Evolutionary conservation across 331 rosid genomes (phyloP), one percentile per base, ranked within the genome.

Genomic region (Stylosanthes scabra): DNA sequence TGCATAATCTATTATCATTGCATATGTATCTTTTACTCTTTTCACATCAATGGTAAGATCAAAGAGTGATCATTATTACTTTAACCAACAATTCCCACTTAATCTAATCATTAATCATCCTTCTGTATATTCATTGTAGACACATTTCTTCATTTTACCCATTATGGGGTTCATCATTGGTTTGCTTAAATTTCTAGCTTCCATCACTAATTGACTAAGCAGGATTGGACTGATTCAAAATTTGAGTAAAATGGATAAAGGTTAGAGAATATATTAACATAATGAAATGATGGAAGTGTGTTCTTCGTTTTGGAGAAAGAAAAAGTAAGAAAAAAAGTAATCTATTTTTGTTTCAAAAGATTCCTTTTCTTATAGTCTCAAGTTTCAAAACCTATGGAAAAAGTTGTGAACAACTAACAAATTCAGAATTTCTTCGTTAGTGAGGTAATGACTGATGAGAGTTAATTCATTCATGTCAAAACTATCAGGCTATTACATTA

Each of bases 11-110:
- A 11, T 11, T 50, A 50, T 54, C 4, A 52, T n/a, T 52, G 51
- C 39, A 34, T 34, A 34, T 42, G 46, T 42, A 42, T 46, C 49
- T 46, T 45, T 14, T 34, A 45, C 46, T 1, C 16, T 25, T 11
- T 58, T 45, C 31, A 7, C 29, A 2, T 2, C 8, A 14, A 59
- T 71, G 42, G 29, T 12, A 16, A 16, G 31, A n/a, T 58, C 68
- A 72, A 60, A 37, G 55, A 70, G 39, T 70, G 76, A 27, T 28
- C 55, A 15, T 39, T 0, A 12, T 52, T 45, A n/a, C 66, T 71
- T 72, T 29, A 59, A 27, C 11, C 27, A 34, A 9, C 9, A 61
- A 60, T 14, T 66, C 34, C 37, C 34, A 41, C 68, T 16, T 16
- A 16, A 8, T 63, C 47, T 63, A 25, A 70, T 42, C 27, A 70